Evolutionary conservation across 768 basidiomycete genomes (phyloP).

Genomic region (Psilocybe tampanensis): DNA sequence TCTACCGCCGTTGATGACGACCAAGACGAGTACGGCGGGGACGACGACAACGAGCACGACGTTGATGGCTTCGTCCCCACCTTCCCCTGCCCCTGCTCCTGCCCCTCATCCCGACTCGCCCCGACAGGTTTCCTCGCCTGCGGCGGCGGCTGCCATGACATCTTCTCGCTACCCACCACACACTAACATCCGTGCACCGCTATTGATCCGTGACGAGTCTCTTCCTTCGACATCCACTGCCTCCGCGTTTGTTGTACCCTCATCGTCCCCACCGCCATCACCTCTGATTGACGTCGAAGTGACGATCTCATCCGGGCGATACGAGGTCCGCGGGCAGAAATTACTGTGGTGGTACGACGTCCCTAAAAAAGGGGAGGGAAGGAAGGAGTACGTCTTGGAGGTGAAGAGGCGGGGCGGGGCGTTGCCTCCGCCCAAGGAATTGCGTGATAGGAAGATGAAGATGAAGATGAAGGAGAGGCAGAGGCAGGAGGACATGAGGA

Average conservation of each 20-base stretch:
- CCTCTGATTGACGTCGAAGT: conserved; percentile 42
- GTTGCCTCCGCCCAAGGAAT: conserved; percentile 12
- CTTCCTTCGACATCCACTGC: no score
- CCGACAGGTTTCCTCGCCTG: no score
- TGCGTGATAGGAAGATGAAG: background rate
- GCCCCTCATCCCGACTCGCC: background rate
- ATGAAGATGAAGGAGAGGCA: background rate
- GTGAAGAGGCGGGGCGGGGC: conserved; percentile 32
- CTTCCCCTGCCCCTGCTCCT: background rate
- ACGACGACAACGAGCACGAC: no score
- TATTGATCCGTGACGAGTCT: no score
- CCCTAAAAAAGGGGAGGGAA: conserved; percentile 31
- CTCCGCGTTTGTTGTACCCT: background rate
- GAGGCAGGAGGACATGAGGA: background rate
- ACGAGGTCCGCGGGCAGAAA: conserved; percentile 48
- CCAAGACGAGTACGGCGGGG: no score
- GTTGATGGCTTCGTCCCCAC: background rate
- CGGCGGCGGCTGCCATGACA: no score
- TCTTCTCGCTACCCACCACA: no score
- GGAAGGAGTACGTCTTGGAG: conserved; percentile 37
- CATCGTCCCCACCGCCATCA: conserved; percentile 14
- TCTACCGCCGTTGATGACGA: no score
- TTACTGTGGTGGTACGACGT: conserved; percentile 59
- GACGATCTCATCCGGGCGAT: conserved; percentile 41
- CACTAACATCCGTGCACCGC: no score